Percentiles rank a stretch among this genome's conserved stretches.
These are phyloP conservation scores for Plantago elongata DNA, from an alignment of 257 asterid species.

Conservation along the genomic window DNA sequence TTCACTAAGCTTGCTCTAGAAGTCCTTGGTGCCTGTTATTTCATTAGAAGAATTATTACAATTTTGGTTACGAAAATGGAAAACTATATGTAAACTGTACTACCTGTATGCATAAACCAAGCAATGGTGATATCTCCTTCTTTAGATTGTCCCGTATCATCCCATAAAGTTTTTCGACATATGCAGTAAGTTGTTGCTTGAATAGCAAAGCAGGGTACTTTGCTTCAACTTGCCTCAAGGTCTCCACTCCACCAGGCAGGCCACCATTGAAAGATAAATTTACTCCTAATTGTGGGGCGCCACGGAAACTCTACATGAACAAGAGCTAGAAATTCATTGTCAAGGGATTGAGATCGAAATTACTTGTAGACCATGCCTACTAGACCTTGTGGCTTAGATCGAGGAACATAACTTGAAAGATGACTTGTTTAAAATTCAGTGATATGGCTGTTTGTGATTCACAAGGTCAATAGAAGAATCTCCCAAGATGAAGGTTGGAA, in stretches of 20 bases:
- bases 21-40: conserved; percentile 82
- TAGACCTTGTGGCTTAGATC: no score
- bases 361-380: no score
- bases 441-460: no score
- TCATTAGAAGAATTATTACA: neutral
- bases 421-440: no score
- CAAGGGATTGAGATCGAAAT: no score
- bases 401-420: no score
- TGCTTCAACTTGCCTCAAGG: conserved; percentile 97
- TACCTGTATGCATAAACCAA: conserved; percentile 98
- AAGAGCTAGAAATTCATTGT: conserved; percentile 5
- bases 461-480: no score
- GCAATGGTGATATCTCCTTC: conserved; percentile 98
- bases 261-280: conserved; percentile 67
- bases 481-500: no score
- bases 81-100: conserved; percentile 2
- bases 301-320: conserved; percentile 80
- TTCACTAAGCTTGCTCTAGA: conserved; percentile 98
- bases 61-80: no score
- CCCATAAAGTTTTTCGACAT: conserved; percentile 96
- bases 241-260: conserved; percentile 75
- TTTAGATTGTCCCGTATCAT: conserved; percentile 95
- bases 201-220: conserved; percentile 98
- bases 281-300: conserved; percentile 62
- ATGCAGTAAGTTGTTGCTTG: conserved; percentile 99